phyloP scores from a whole-genome alignment of 1,139 yeast genomes.

The Saccharomyces hybrid region DNA sequence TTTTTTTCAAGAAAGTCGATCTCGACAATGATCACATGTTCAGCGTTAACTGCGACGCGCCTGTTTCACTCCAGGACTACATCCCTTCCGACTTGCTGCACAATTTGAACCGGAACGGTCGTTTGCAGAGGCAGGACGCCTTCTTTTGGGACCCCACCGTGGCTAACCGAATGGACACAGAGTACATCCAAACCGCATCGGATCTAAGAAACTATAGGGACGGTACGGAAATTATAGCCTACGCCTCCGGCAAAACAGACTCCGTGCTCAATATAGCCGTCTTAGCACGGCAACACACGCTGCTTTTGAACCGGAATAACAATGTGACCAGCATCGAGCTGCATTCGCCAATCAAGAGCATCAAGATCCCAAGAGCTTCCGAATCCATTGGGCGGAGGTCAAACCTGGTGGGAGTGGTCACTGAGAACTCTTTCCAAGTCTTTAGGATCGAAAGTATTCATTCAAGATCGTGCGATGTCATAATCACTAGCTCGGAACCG shows the following conservation, averaged over 20 bases:
- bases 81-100: not conserved
- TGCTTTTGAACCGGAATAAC: not conserved
- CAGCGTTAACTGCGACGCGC: not conserved
- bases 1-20: conserved; percentile 7
- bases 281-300: not conserved
- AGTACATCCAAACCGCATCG: conserved; percentile 21
- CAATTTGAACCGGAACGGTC: no score
- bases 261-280: conserved; percentile 16
- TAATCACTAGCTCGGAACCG: conserved; percentile 13
- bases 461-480: conserved; percentile 9
- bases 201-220: conserved; percentile 20
- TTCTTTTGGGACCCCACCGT: conserved; percentile 10
- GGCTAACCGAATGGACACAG: conserved; percentile 12
- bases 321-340: conserved; percentile 13
- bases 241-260: conserved; percentile 16
- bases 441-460: conserved; percentile 19
- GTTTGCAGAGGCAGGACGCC: not conserved
- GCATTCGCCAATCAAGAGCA: conserved; percentile 21
- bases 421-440: conserved; percentile 21
- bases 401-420: conserved; percentile 24
- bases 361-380: conserved; percentile 22
- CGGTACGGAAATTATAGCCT: conserved; percentile 18
- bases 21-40: conserved; percentile 4
- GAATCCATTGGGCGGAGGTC: conserved; percentile 17
- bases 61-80: conserved; percentile 9